Evolutionary conservation across 2,329 filamentous ascomycete species (phyloP).

Genomic region (Penicillium hordei): DNA sequence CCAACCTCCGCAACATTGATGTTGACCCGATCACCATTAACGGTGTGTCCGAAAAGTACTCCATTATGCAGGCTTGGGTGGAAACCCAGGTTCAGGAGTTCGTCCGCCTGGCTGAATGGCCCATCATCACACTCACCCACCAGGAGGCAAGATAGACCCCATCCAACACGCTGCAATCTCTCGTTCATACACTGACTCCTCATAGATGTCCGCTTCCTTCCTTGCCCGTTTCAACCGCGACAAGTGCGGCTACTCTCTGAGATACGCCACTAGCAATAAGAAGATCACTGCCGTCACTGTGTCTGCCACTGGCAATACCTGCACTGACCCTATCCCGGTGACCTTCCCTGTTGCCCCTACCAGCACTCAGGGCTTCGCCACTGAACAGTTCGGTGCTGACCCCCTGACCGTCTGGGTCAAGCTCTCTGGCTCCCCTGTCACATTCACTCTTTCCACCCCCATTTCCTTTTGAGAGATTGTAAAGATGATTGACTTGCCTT

Average conservation of each 20-base stretch:
- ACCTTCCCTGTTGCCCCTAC: slow-evolving; percentile 52
- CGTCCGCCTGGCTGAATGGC: slow-evolving; percentile 55
- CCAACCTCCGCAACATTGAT: slow-evolving; percentile 57
- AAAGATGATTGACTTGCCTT: not conserved
- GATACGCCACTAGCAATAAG: slow-evolving; percentile 46
- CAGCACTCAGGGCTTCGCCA: slow-evolving; percentile 45
- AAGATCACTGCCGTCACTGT: slow-evolving; percentile 54
- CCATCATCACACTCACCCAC: slow-evolving; percentile 57
- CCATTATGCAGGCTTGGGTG: slow-evolving; percentile 59
- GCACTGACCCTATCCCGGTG: slow-evolving; percentile 54
- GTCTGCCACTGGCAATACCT: slow-evolving; percentile 51
- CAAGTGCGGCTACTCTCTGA: slow-evolving; percentile 52
- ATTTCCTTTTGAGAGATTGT: slow-evolving; percentile 31
- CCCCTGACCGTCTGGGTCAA: slow-evolving; percentile 54
- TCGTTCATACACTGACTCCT: not conserved
- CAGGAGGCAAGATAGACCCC: slow-evolving; percentile 46
- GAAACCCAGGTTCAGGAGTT: slow-evolving; percentile 57
- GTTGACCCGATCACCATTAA: slow-evolving; percentile 51
- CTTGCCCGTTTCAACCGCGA: slow-evolving; percentile 56
- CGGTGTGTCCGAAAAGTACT: slow-evolving; percentile 47
- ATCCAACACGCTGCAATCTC: not conserved
- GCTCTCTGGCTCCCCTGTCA: slow-evolving; percentile 48
- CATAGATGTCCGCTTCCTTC: slow-evolving; percentile 50
- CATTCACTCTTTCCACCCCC: slow-evolving; percentile 44
- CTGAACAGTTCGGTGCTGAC: slow-evolving; percentile 57